Evolutionary conservation across 1,284 basidiomycete species (phyloP), one percentile per base, ranked within the genome.

Genomic region (Megacollybia platyphylla): DNA sequence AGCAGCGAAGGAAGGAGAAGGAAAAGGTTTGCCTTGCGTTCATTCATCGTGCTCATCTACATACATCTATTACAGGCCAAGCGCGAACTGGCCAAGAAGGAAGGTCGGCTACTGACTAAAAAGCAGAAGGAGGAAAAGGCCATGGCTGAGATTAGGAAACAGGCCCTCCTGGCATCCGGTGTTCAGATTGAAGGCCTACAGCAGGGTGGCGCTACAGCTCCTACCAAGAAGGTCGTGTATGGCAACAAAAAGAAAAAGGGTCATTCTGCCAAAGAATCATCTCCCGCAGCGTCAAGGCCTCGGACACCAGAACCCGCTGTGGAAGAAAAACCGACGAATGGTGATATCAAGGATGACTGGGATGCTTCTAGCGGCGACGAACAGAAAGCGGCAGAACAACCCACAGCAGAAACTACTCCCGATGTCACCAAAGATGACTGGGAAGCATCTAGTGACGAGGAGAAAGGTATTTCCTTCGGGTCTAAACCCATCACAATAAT

Each of bases 81-180:
- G 62, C 76, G 75, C 41, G 89, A 92, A 53, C 56, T 83, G 37
- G 79, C 86, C 17, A 88, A 86, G 70, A 92, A 91, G 58, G 91
- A 96, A 62, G 92, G 92, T 28, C 77, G 85, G 43, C 65, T 91
- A 27, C 71, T 97, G 38, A 96, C 92, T 5, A 89, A 92, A 58
- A 97, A 96, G 64, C 93, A 98, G 61, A 97, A 93, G 64, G 87
- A 90, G 54, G 93, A 97, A 59, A 84, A 78, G 52, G 86, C 87
- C 11, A 86, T 84, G 46, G 93, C 92, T 6, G 93, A 97, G 60
- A 78, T 89, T 30, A 79, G 93, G 44, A 87, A 85, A 61, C 79
- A 94, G 61, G 94, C 94, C 3, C 73, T 98, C 45, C 71, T 98
- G 41, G 79, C 83, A 17, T 87, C 88, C 26, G 92, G 92, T 39